Percentiles rank a stretch among this genome's conserved stretches.
These are phyloP conservation scores for Abrus precatorius DNA, from an alignment of 306 rosid genomes.

Conservation along the genomic window DNA sequence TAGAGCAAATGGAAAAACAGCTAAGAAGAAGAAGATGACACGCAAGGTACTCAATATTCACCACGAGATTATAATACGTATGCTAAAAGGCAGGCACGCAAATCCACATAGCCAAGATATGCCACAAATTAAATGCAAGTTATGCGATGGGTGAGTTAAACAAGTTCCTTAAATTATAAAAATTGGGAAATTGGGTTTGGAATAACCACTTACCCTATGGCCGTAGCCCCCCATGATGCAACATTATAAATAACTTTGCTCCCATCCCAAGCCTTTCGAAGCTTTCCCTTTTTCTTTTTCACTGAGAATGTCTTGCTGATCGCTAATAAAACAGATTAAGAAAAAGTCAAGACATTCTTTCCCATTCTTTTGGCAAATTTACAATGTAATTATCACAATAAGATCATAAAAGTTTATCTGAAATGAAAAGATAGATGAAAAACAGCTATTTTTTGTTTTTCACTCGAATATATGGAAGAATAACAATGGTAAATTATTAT, in stretches of 20 bases:
- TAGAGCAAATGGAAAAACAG: conserved; percentile 6
- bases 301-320: conserved; percentile 86
- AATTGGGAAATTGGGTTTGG: not conserved
- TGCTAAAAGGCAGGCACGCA: not conserved
- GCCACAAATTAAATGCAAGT: conserved; percentile 28
- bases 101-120: not conserved
- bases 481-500: conserved; percentile 16
- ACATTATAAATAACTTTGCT: conserved; percentile 91
- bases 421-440: not conserved
- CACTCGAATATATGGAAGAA: conserved; percentile 6
- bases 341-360: conserved; percentile 54
- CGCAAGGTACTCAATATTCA: conserved; percentile 18
- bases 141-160: not conserved
- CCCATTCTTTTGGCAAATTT: conserved; percentile 1
- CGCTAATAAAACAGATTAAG: conserved; percentile 55
- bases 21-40: not conserved
- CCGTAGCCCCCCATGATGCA: conserved; percentile 99
- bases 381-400: conserved; percentile 19
- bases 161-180: not conserved
- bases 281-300: conserved; percentile 87
- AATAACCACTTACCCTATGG: conserved; percentile 70
- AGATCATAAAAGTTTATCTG: conserved; percentile 10
- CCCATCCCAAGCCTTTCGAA: conserved; percentile 92
- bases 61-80: not conserved
- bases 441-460: conserved; percentile 28